Percentiles rank a stretch among this genome's conserved stretches.
Conservation (phyloP, 257 asterid species). For the Rhazya stricta region DNA sequence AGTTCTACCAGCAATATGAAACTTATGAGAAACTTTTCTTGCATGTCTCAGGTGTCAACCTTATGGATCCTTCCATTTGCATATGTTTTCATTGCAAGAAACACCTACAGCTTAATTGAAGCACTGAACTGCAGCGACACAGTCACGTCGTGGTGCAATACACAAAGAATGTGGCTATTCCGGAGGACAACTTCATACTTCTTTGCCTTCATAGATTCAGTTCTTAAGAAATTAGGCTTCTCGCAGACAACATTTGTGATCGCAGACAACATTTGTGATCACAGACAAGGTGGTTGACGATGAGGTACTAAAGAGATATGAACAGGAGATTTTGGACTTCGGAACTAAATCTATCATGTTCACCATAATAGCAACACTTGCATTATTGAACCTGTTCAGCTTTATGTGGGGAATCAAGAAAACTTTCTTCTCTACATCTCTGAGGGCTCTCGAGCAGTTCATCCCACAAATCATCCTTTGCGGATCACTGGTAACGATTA, state of each 20-base stretch:
- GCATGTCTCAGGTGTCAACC: constrained; percentile 37
- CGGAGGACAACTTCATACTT: constrained; percentile 48
- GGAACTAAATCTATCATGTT: constrained; percentile 52
- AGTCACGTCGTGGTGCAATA: constrained; percentile 59
- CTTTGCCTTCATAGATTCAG: constrained; percentile 47
- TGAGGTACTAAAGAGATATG: constrained; percentile 41
- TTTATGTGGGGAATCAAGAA: constrained; percentile 38
- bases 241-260: constrained; percentile 41
- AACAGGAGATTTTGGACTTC: constrained; percentile 49
- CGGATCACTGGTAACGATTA: constrained; percentile 21
- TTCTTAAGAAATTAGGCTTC: constrained; percentile 39
- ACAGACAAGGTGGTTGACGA: constrained; percentile 59
- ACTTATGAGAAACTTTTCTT: not conserved
- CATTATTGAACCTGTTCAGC: constrained; percentile 48
- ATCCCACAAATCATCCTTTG: constrained; percentile 29
- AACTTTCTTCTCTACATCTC: constrained; percentile 3
- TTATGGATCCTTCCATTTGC: constrained; percentile 54
- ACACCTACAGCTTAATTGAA: constrained; percentile 33
- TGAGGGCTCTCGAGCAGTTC: constrained; percentile 8
- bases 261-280: constrained; percentile 53
- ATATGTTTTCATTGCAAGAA: constrained; percentile 31
- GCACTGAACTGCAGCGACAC: constrained; percentile 40
- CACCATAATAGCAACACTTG: constrained; percentile 41
- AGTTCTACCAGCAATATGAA: not conserved
- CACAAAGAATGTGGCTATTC: constrained; percentile 48